Conservation (phyloP, 148 eudicot genomes). For the Oxyria digyna region DNA sequence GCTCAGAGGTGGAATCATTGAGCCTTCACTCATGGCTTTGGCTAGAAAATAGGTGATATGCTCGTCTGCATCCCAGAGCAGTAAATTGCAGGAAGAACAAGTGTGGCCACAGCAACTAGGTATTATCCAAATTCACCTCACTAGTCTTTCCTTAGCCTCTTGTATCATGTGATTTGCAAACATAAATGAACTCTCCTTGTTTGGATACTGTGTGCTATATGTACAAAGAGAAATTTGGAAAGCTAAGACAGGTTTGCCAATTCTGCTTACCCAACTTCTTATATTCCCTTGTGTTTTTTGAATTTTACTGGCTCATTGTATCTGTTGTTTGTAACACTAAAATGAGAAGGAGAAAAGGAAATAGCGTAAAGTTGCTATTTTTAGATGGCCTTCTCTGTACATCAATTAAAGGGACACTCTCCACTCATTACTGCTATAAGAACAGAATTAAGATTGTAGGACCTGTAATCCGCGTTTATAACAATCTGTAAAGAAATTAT, state of each 20-base stretch:
- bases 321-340: neutral
- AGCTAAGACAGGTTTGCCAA: too few species aligned
- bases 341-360: constrained; percentile 2
- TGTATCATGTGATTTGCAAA: neutral
- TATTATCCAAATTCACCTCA: neutral
- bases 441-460: too few species aligned
- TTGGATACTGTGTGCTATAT: neutral
- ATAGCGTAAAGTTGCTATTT: constrained; percentile 5
- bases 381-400: constrained; percentile 1
- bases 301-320: neutral
- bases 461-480: too few species aligned
- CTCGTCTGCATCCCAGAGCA: constrained; percentile 31
- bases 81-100: constrained; percentile 42
- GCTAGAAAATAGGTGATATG: constrained; percentile 42
- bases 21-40: constrained; percentile 25
- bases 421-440: neutral
- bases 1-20: constrained; percentile 26
- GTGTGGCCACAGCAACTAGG: constrained; percentile 35
- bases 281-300: neutral
- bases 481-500: too few species aligned
- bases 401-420: neutral
- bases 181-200: too few species aligned
- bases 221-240: neutral
- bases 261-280: constrained; percentile 12
- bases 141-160: constrained; percentile 12